A percentile compares a stretch with the other conserved stretches of the same genome.
Evolutionary conservation across 2,329 filamentous ascomycete species (phyloP).

Genomic region (Cladophialophora carrionii): DNA sequence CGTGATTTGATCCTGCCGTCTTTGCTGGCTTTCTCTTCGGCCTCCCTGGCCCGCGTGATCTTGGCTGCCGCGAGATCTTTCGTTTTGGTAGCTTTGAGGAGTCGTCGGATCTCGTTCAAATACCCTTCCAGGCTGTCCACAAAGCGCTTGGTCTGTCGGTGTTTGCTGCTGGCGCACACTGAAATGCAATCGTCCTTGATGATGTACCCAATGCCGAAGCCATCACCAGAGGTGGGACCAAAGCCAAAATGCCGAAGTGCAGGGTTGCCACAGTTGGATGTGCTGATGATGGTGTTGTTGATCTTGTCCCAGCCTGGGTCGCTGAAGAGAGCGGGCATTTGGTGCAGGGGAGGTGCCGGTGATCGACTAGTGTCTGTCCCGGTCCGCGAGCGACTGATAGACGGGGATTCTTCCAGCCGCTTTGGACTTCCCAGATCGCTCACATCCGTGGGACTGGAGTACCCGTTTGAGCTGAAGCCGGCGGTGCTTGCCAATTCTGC

Average conservation of each 20-base stretch:
- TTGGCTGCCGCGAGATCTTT: conserved; percentile 57
- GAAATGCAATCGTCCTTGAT: conserved; percentile 93
- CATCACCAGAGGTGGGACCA: conserved; percentile 88
- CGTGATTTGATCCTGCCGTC: conserved; percentile 65
- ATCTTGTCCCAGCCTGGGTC: conserved; percentile 92
- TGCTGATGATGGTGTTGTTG: conserved; percentile 91
- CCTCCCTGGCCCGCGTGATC: conserved; percentile 64
- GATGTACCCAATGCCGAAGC: conserved; percentile 97
- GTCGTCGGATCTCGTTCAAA: conserved; percentile 83
- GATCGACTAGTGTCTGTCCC: conserved; percentile 49
- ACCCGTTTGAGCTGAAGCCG: conserved; percentile 61
- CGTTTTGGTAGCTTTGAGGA: conserved; percentile 69
- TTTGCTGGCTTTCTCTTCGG: conserved; percentile 54
- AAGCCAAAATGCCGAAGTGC: conserved; percentile 95
- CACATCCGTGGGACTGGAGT: conserved; percentile 60
- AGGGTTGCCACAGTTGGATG: conserved; percentile 98
- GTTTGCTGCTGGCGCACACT: conserved; percentile 91
- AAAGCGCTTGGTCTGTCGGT: conserved; percentile 87
- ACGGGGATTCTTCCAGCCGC: conserved; percentile 39
- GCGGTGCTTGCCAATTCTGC: conserved; percentile 57
- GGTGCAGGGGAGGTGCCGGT: conserved; percentile 44
- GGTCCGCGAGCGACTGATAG: conserved; percentile 51
- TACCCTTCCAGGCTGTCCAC: conserved; percentile 89
- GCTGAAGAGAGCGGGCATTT: conserved; percentile 78
- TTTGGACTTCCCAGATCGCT: conserved; percentile 38